A percentile compares a stretch with the other conserved stretches of the same genome.
Evolutionary conservation across 2,329 filamentous ascomycete species (phyloP).

Genomic region (Dothideomycetidae sp.): DNA sequence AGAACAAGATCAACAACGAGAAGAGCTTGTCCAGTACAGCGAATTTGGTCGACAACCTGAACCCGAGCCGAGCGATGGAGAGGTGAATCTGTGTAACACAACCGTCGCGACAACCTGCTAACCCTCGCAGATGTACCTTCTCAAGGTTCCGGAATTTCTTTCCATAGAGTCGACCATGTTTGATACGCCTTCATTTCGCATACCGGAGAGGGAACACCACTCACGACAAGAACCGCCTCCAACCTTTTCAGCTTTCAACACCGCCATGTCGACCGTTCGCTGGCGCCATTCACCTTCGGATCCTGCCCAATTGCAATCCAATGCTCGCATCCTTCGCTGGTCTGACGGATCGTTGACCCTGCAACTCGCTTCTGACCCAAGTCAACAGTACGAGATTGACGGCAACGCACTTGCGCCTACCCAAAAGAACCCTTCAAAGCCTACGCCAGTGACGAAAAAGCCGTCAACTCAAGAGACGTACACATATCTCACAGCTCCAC

Average conservation of each 20-base stretch:
- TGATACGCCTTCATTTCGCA: conserved; percentile 50
- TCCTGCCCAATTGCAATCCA: conserved; percentile 55
- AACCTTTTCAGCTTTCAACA: conserved; percentile 46
- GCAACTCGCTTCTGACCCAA: conserved; percentile 52
- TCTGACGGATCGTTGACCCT: conserved; percentile 66
- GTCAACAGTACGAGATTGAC: conserved; percentile 59
- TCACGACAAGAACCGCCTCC: conserved; percentile 30
- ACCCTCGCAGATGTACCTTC: conserved; percentile 44
- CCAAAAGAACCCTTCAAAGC: conserved; percentile 34
- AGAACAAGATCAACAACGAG: conserved; percentile 31
- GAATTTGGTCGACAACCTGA: conserved; percentile 54
- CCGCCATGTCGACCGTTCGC: conserved; percentile 52
- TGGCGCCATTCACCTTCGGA: conserved; percentile 54
- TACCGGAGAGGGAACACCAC: conserved; percentile 45
- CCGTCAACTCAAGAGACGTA: conserved; percentile 47
- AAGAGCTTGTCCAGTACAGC: conserved; percentile 45
- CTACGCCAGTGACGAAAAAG: conserved; percentile 31
- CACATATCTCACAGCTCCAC: conserved; percentile 61
- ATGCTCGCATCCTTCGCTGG: conserved; percentile 62
- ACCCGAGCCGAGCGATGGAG: conserved; percentile 56
- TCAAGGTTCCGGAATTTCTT: conserved; percentile 61
- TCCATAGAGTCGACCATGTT: conserved; percentile 55
- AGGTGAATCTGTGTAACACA: conserved; percentile 32
- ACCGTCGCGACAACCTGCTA: conserved; percentile 4
- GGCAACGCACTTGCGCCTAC: conserved; percentile 55